phyloP scores from a whole-genome alignment of 257 asterid genomes.

The Coffea canephora region DNA sequence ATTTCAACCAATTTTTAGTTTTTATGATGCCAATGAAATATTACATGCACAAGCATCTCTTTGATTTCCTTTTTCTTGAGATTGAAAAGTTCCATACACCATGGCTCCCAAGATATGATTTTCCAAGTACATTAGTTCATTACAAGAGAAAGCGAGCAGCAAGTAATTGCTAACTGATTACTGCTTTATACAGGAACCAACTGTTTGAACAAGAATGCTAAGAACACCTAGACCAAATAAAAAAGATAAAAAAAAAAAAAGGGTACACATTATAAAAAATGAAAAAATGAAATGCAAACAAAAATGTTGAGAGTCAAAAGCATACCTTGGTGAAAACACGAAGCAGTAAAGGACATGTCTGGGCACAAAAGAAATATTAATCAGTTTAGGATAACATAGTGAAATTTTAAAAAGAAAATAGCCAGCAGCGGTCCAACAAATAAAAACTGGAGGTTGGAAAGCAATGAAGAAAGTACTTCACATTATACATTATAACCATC shows the following conservation, averaged over 20 bases:
- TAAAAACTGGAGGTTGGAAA: background rate
- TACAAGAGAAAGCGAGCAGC: background rate
- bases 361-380: constrained; percentile 24
- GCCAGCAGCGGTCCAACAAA: background rate
- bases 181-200: background rate
- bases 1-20: background rate
- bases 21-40: background rate
- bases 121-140: background rate
- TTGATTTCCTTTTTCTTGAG: background rate
- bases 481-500: background rate
- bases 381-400: constrained; percentile 6
- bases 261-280: background rate
- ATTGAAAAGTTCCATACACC: background rate
- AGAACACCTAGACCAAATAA: background rate
- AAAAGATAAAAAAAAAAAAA: background rate
- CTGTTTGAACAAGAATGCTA: background rate
- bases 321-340: constrained; percentile 90
- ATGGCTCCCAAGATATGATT: background rate
- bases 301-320: background rate
- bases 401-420: background rate
- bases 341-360: constrained; percentile 80
- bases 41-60: no score
- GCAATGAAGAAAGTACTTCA: background rate
- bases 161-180: background rate
- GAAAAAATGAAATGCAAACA: background rate